Evolutionary conservation across 2,329 filamentous ascomycete species (phyloP).

Genomic region (Neofusicoccum ribis): DNA sequence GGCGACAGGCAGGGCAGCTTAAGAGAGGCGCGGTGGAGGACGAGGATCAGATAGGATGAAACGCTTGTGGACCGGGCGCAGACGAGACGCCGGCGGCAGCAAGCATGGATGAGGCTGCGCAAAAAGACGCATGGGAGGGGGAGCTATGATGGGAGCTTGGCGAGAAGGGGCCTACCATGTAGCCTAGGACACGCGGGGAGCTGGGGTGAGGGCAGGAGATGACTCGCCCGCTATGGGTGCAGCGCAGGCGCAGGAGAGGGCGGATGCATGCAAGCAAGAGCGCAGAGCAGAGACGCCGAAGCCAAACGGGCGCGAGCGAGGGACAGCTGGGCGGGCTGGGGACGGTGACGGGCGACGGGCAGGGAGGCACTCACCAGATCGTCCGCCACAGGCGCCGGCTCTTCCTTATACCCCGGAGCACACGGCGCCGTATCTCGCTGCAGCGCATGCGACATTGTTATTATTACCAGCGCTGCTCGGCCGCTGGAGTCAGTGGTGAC

Average conservation of each 20-base stretch:
- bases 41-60: constrained; percentile 18
- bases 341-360: constrained; percentile 21
- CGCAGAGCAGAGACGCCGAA: constrained; percentile 25
- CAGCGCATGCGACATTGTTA: constrained; percentile 38
- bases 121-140: constrained; percentile 26
- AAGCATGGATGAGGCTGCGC: constrained; percentile 21
- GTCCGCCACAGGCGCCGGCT: constrained; percentile 46
- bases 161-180: constrained; percentile 44
- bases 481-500: constrained; percentile 20
- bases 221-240: constrained; percentile 25
- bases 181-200: constrained; percentile 35
- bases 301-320: constrained; percentile 34
- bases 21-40: constrained; percentile 20
- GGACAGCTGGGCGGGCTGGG: constrained; percentile 23
- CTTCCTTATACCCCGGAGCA: constrained; percentile 47
- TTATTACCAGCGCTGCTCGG: constrained; percentile 34
- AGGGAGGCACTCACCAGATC: constrained; percentile 44
- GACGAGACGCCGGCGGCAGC: constrained; percentile 20
- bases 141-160: constrained; percentile 23
- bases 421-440: constrained; percentile 30
- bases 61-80: constrained; percentile 20
- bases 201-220: constrained; percentile 39
- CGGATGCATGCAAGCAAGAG: constrained; percentile 32
- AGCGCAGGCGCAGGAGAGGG: constrained; percentile 35
- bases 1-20: constrained; percentile 24